These are phyloP conservation scores for Hylodesmum podocarpum DNA, from an alignment of 306 rosid genomes.

Conservation along the genomic window DNA sequence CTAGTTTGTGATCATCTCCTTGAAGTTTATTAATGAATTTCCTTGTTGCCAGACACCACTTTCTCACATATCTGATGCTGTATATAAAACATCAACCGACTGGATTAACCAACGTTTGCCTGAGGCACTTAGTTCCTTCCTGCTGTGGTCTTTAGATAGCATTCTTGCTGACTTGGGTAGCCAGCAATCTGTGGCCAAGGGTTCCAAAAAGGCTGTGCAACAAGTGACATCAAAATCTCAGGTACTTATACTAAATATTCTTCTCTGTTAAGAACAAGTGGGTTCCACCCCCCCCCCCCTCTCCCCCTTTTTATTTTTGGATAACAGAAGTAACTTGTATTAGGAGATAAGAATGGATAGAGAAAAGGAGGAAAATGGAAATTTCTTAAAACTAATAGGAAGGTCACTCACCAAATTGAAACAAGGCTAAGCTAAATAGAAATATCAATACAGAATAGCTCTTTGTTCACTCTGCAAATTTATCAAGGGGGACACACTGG, in stretches of 20 bases:
- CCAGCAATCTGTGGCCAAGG: slow-evolving; percentile 65
- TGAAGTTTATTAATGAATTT: slow-evolving; percentile 16
- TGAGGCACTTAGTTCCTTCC: slow-evolving; percentile 62
- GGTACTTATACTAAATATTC: slow-evolving; percentile 44
- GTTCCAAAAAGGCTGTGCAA: slow-evolving; percentile 69
- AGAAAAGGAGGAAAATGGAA: background rate
- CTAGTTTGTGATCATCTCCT: slow-evolving; percentile 5
- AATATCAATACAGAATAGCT: background rate
- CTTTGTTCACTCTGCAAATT: background rate
- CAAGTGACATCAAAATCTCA: slow-evolving; percentile 75
- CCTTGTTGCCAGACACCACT: slow-evolving; percentile 62
- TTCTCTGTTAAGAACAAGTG: slow-evolving; percentile 1
- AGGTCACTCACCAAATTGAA: background rate
- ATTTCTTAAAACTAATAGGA: background rate
- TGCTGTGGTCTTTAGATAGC: slow-evolving; percentile 75
- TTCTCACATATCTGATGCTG: slow-evolving; percentile 69
- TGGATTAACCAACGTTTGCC: slow-evolving; percentile 67
- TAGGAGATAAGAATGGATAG: background rate
- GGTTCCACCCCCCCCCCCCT: background rate
- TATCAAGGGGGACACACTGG: background rate
- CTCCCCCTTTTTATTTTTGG: background rate
- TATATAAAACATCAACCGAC: slow-evolving; percentile 72
- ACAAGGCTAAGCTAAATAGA: slow-evolving; percentile 7
- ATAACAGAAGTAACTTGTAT: background rate
- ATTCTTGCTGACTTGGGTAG: slow-evolving; percentile 65